These are phyloP conservation scores for Stagonosporopsis cucurbitacearum DNA, from an alignment of 2,329 filamentous ascomycete species.

Conservation along the genomic window DNA sequence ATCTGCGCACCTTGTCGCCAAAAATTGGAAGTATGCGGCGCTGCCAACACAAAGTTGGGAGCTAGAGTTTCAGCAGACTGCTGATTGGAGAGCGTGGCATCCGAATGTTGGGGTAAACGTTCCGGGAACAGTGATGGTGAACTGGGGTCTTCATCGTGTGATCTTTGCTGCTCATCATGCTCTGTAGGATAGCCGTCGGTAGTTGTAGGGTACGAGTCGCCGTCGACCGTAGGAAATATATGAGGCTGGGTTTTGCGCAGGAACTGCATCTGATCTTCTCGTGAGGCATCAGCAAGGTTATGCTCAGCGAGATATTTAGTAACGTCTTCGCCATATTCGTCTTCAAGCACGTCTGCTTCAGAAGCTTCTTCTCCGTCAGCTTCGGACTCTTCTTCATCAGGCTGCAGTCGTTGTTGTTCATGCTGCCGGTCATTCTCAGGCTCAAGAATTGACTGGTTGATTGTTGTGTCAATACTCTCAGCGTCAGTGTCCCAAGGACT, in stretches of 20 bases:
- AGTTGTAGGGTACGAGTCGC: conserved; percentile 48
- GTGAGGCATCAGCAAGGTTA: conserved; percentile 1
- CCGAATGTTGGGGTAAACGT: conserved; percentile 16
- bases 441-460: conserved; percentile 30
- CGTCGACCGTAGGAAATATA: conserved; percentile 25
- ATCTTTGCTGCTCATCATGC: conserved; percentile 18
- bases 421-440: conserved; percentile 25
- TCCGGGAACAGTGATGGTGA: conserved; percentile 19
- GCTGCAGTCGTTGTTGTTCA: conserved; percentile 11
- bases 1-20: conserved; percentile 25
- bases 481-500: conserved; percentile 48
- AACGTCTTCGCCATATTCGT: neutral
- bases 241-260: neutral
- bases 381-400: conserved; percentile 16
- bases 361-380: conserved; percentile 21
- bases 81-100: conserved; percentile 3
- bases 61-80: conserved; percentile 8
- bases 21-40: conserved; percentile 11
- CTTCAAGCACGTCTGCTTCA: conserved; percentile 4
- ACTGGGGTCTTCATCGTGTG: conserved; percentile 13
- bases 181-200: conserved; percentile 41
- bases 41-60: neutral
- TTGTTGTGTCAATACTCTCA: conserved; percentile 46
- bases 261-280: conserved; percentile 9
- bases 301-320: conserved; percentile 1